Percentiles rank a stretch among this genome's conserved stretches.
These are phyloP conservation scores for Xerocomus spinulosus DNA, from an alignment of 768 basidiomycete genomes.

Conservation along the genomic window DNA sequence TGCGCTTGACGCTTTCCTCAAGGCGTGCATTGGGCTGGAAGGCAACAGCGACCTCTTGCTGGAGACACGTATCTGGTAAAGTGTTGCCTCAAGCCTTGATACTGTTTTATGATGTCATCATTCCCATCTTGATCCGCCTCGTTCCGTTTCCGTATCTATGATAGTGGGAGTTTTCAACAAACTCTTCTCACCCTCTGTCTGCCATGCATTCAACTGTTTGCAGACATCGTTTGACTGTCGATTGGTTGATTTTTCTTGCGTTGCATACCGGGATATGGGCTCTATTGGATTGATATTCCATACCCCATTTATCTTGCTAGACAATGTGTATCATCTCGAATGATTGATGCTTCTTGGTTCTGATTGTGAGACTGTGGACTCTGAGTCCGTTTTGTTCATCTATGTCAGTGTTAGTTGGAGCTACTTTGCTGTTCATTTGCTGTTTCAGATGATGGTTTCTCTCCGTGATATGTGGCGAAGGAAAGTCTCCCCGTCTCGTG, in stretches of 20 bases:
- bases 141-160: background rate
- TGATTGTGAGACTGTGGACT: too few relatives aligned
- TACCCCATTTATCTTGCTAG: background rate
- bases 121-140: background rate
- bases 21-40: constrained; percentile 90
- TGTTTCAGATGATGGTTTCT: too few relatives aligned
- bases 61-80: constrained; percentile 85
- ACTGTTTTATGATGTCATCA: too few relatives aligned
- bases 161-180: constrained; percentile 22
- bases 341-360: constrained; percentile 4
- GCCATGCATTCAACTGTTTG: constrained; percentile 17
- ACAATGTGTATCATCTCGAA: constrained; percentile 1
- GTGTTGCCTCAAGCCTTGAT: background rate
- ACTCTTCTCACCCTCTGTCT: background rate
- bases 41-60: constrained; percentile 79
- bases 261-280: background rate
- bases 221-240: background rate
- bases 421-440: too few relatives aligned
- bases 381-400: too few relatives aligned
- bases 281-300: background rate
- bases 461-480: too few relatives aligned
- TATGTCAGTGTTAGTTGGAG: too few relatives aligned
- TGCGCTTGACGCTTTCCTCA: constrained; percentile 89
- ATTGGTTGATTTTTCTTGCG: background rate
- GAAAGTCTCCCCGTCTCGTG: too few relatives aligned